Evolutionary conservation across 2,329 filamentous ascomycete species (phyloP).

Genomic region (Aspergillus sp.): DNA sequence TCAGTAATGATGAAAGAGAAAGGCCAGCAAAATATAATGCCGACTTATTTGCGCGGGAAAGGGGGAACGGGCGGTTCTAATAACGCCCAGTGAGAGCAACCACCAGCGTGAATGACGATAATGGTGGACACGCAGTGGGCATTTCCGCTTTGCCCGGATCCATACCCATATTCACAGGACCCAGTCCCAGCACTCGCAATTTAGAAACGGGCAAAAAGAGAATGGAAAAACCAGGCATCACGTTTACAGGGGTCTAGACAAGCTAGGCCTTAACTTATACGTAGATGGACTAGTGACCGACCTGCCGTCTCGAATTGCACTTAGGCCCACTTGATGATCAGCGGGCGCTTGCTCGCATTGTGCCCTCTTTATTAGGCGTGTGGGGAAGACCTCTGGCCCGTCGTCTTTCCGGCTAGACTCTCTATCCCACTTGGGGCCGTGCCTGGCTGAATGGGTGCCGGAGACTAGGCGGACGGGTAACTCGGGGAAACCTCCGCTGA

Average conservation of each 20-base stretch:
- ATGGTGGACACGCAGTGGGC: neutral
- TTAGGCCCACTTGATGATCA: too few relatives aligned
- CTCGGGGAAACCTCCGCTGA: neutral
- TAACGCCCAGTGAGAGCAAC: neutral
- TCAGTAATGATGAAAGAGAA: neutral
- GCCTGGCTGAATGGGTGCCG: neutral
- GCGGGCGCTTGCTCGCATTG: too few relatives aligned
- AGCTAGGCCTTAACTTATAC: neutral
- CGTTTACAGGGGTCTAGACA: neutral
- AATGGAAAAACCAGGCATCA: neutral
- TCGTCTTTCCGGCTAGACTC: neutral
- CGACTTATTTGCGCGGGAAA: neutral
- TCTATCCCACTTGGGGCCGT: neutral
- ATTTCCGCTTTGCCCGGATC: neutral
- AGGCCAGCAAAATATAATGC: neutral
- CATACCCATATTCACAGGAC: neutral
- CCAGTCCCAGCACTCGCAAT: neutral
- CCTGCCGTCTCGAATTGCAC: too few relatives aligned
- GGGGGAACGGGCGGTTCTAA: neutral
- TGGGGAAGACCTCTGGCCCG: neutral
- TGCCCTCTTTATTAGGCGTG: neutral
- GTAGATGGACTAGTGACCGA: too few relatives aligned
- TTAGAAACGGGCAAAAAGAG: neutral
- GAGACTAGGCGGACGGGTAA: neutral
- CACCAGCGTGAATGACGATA: neutral